Percentiles rank a stretch among this genome's conserved stretches.
These are phyloP conservation scores for Cutaneotrichosporon sp. DNA, from an alignment of 1,284 basidiomycete species.

Conservation along the genomic window DNA sequence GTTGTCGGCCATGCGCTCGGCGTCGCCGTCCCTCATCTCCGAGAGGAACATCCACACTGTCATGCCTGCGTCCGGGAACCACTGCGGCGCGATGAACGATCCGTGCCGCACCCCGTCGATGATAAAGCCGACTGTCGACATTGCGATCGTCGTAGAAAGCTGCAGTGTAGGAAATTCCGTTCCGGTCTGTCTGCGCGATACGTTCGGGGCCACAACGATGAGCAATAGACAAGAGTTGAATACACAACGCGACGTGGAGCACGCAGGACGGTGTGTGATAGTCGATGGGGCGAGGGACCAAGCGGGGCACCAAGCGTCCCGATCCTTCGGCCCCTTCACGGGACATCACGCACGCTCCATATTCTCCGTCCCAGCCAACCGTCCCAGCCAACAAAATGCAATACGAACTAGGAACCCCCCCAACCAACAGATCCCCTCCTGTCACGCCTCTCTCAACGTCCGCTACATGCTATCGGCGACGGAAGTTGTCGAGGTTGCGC, in stretches of 20 bases:
- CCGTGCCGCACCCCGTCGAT: slow-evolving; percentile 11
- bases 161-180: not conserved
- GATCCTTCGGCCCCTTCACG: not conserved
- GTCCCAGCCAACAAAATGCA: not conserved
- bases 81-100: slow-evolving; percentile 10
- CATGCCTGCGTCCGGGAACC: slow-evolving; percentile 15
- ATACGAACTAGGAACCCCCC: not conserved
- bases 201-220: too few relatives aligned
- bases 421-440: not conserved
- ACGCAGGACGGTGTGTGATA: too few relatives aligned
- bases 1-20: slow-evolving; percentile 1
- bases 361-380: not conserved
- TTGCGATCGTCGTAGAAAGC: not conserved
- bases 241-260: not conserved
- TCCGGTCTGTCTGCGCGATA: too few relatives aligned
- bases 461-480: not conserved
- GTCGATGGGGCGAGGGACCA: not conserved
- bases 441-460: too few relatives aligned
- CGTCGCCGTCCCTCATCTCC: slow-evolving; percentile 1
- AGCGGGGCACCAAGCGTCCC: not conserved
- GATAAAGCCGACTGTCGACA: slow-evolving; percentile 13
- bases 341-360: too few relatives aligned
- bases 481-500: slow-evolving; percentile 66
- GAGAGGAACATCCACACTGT: slow-evolving; percentile 14
- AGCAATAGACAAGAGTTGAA: not conserved